Base-by-base conservation (phyloP, 2,329 filamentous ascomycete genomes). In the Claviceps quebecensis region DNA sequence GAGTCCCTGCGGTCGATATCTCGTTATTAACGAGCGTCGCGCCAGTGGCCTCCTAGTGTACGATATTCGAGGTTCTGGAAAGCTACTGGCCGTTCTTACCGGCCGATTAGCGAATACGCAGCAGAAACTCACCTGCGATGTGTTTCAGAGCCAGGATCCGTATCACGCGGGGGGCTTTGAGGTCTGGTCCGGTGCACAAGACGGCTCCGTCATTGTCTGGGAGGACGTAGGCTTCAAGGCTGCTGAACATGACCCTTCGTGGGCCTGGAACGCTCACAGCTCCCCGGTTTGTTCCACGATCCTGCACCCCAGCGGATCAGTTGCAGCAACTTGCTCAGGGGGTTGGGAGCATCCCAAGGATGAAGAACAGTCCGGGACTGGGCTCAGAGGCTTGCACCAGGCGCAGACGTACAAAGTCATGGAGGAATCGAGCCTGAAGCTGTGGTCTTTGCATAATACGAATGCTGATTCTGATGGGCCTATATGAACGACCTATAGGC, bases 1-100 rank as follows among this genome's bases (percentile, higher is more conserved):
- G 81, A 83, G 78, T 55, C 73, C 74, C 0, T 83, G 80, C 55
- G 81, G 80, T 6, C 69, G 77, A 40, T 84, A 84, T 59, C 67
- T 84, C 19, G 65, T 79, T n/a, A 67, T 83, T 46, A 78, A 77
- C 57, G 81, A 84, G 67, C 72, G 81, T 5, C 72, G 73, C 56
- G 72, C 78, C 0, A 62, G 59, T 5, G 76, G 77, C 2, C 59
- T 83, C 39, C 65, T 83, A 26, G 73, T 84, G 3, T 84, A 83
- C 63, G 81, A 84, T 59, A 72, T 84, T 37, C 73, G 81, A 17
- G 78, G 76, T 7, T 73, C 76, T 2, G 75, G 77, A 8, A 70
- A 71, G 56, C 67, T 82, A n/a, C 68, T 84, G 3, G 71, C 70
- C n/a, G 71, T 72, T 49, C 64, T 83, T 11, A 61, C 67, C 0